Evolutionary conservation across 1,139 yeast genomes (phyloP).

Genomic region (Taphrina wiesneri): DNA sequence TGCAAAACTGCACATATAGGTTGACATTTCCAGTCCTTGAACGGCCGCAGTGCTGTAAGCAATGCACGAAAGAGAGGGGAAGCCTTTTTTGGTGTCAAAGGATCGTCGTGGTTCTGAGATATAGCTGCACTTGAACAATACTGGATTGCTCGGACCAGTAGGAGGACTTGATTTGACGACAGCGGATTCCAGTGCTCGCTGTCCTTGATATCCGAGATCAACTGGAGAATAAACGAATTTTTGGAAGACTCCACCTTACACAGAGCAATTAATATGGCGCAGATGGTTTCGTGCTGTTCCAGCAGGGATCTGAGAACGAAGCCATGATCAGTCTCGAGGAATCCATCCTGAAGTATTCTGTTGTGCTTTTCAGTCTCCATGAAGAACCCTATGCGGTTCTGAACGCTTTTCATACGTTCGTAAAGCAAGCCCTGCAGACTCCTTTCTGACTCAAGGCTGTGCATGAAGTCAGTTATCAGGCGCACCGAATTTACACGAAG

Average conservation of each 20-base stretch:
- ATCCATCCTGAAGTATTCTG: not conserved
- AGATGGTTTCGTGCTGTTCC: constrained; percentile 13
- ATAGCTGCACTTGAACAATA: constrained; percentile 35
- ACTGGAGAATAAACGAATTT: not conserved
- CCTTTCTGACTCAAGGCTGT: not conserved
- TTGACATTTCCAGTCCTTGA: constrained; percentile 43
- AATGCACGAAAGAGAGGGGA: not conserved
- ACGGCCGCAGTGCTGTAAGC: constrained; percentile 26
- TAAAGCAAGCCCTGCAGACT: not conserved
- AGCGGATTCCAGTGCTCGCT: constrained; percentile 3
- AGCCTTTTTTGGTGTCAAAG: not conserved
- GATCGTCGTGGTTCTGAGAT: constrained; percentile 33
- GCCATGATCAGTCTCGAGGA: not conserved
- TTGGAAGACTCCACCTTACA: not conserved
- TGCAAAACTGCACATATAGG: constrained; percentile 58
- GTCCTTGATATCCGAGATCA: not conserved
- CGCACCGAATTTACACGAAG: not conserved
- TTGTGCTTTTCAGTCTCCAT: not conserved
- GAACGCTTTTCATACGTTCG: not conserved
- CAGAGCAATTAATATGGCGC: not conserved
- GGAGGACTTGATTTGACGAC: not conserved
- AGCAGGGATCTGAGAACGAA: constrained; percentile 3
- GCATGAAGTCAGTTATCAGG: not conserved
- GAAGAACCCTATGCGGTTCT: not conserved
- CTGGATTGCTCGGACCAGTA: not conserved